Percentiles rank a stretch among this genome's conserved stretches.
These are phyloP conservation scores for Sphagnum tenellum DNA, from an alignment of 225 moss, liverwort and hornwort species.

Conservation along the genomic window DNA sequence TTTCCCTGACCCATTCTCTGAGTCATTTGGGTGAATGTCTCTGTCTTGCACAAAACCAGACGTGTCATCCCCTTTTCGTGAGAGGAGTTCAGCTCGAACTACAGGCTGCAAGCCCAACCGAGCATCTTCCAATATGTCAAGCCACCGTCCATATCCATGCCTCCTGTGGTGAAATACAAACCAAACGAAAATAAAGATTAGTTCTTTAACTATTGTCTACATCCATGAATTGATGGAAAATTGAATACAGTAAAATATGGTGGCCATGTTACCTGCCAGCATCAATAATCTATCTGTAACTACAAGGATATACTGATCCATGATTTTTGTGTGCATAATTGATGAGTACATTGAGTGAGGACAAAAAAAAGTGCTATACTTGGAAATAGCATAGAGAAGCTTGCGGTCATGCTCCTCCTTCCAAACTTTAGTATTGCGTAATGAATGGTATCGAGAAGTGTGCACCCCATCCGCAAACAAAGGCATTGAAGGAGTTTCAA, in stretches of 20 bases:
- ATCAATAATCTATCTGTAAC: too few species aligned
- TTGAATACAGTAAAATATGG: too few species aligned
- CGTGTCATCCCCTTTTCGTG: constrained; percentile 62
- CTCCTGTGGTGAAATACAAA: constrained; percentile 17
- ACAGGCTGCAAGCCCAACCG: constrained; percentile 76
- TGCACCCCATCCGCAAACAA: constrained; percentile 83
- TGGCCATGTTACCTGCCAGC: too few species aligned
- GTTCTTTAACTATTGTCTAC: too few species aligned
- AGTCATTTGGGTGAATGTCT: constrained; percentile 49
- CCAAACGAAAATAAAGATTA: background rate
- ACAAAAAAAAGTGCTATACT: constrained; percentile 30
- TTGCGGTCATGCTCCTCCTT: constrained; percentile 99
- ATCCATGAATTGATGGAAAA: too few species aligned
- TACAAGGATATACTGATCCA: too few species aligned
- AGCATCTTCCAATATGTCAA: constrained; percentile 91
- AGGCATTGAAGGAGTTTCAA: constrained; percentile 63
- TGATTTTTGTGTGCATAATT: too few species aligned
- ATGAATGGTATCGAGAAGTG: constrained; percentile 85
- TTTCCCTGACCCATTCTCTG: constrained; percentile 28
- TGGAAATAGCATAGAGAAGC: constrained; percentile 85
- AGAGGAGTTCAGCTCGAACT: constrained; percentile 79
- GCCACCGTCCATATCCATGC: constrained; percentile 95
- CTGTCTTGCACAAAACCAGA: constrained; percentile 51
- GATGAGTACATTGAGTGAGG: too few species aligned
- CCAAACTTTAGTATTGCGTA: constrained; percentile 98